A percentile compares a stretch with the other conserved stretches of the same genome.
Conservation (phyloP, 176 grass and related monocot species). For the Cenchrus fungigraminus region DNA sequence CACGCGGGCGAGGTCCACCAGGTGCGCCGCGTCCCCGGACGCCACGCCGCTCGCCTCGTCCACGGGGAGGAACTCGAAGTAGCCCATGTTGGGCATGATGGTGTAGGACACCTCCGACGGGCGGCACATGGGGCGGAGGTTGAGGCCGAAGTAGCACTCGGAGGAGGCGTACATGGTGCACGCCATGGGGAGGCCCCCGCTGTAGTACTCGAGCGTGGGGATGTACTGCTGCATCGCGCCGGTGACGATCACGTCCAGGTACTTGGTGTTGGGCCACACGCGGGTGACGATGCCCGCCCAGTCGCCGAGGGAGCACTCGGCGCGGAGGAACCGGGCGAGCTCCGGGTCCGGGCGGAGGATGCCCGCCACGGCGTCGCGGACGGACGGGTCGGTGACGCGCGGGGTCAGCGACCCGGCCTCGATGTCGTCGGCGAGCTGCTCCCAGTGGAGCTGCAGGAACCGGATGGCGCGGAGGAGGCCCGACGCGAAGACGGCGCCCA, state of each 20-base stretch:
- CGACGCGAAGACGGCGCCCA: constrained; percentile 70
- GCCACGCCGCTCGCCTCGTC: constrained; percentile 35
- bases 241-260: constrained; percentile 76
- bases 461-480: constrained; percentile 70
- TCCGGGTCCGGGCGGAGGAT: constrained; percentile 53
- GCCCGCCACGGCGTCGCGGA: constrained; percentile 50
- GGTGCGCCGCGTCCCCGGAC: background rate
- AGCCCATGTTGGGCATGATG: constrained; percentile 83
- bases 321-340: constrained; percentile 55
- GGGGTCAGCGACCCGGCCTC: constrained; percentile 35
- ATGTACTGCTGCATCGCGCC: constrained; percentile 86
- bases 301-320: constrained; percentile 56
- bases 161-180: constrained; percentile 76
- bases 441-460: constrained; percentile 71
- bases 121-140: constrained; percentile 66
- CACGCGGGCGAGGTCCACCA: constrained; percentile 55
- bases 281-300: constrained; percentile 68
- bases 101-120: constrained; percentile 68
- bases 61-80: constrained; percentile 73
- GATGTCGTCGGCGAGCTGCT: constrained; percentile 55
- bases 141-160: constrained; percentile 74
- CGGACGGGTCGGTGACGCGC: constrained; percentile 46
- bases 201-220: constrained; percentile 69
- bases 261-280: constrained; percentile 74
- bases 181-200: constrained; percentile 61